These are phyloP conservation scores for Leccinum subrobustum DNA, from an alignment of 1,284 basidiomycete genomes.

Conservation along the genomic window DNA sequence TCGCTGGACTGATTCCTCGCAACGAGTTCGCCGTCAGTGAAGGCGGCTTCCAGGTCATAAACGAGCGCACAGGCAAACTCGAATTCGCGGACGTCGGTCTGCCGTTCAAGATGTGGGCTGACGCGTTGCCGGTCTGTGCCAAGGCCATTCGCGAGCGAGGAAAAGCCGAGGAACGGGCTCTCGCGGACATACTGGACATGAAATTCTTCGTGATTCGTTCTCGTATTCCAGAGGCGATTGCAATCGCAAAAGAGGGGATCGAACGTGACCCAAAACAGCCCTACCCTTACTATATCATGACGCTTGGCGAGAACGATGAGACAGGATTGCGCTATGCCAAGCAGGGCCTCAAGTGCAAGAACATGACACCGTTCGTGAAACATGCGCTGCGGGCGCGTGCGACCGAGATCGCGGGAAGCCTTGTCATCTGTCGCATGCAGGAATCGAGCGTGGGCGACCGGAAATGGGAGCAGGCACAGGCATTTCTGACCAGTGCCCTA, in stretches of 20 bases:
- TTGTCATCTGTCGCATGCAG: conserved; percentile 47
- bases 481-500: conserved; percentile 51
- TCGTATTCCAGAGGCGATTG: conserved; percentile 42
- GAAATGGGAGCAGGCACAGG: conserved; percentile 56
- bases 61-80: conserved; percentile 41
- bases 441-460: conserved; percentile 38
- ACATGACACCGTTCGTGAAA: conserved; percentile 44
- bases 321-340: conserved; percentile 38
- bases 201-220: conserved; percentile 49
- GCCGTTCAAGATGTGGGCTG: conserved; percentile 54
- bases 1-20: conserved; percentile 46
- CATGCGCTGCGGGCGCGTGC: conserved; percentile 57
- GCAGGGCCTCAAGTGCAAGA: conserved; percentile 55
- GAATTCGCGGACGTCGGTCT: conserved; percentile 45
- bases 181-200: conserved; percentile 58
- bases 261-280: conserved; percentile 38
- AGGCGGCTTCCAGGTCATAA: conserved; percentile 46
- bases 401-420: conserved; percentile 52
- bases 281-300: conserved; percentile 14
- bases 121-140: conserved; percentile 53
- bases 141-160: conserved; percentile 45
- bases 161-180: conserved; percentile 34
- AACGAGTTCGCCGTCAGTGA: conserved; percentile 59
- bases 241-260: conserved; percentile 33
- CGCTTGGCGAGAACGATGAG: conserved; percentile 18